Evolutionary conservation across 2,329 filamentous ascomycete species (phyloP), one percentile per base, ranked within the genome.

Genomic region (Macrophomina phaseolina): DNA sequence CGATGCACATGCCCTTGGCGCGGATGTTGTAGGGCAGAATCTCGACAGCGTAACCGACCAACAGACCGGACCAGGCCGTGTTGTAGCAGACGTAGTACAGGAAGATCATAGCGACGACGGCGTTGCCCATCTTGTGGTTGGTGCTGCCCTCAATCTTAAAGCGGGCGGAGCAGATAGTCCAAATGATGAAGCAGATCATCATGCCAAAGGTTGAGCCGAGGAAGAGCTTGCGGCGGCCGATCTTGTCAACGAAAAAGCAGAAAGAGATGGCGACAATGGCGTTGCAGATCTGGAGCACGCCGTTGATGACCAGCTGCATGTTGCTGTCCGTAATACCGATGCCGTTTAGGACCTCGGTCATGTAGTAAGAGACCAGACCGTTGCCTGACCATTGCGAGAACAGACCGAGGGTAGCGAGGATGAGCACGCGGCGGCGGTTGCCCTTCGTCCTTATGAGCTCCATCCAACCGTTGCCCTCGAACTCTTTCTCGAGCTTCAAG

Each of bases 341-440:
- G 58, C 84, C 84, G 48, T 83, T 79, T 77, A 89, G 89, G 69
- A 91, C 83, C 66, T 84, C 81, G 67, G 87, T 85, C 72, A 89
- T 87, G 75, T 90, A 90, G 78, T 90, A 90, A 69, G 84, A 87
- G 73, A 91, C 87, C 1, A 91, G 78, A 18, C 86, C 88, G 73
- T 90, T 91, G 52, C 89, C 89, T 63, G 85, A 87, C 78, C 89
- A 90, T 76, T 91, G 88, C 1, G 87, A 89, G 73, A 90, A 89
- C 70, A 90, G 78, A 72, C 87, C 89, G 18, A 91, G 81, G 0
- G 86, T 89, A 49, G 89, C 76, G 49, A 90, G 81, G 65, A 91
- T 85, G 56, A 85, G 81, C 52, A 91, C 79, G 11, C 89, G 83
- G 81, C 88, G 88, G 63, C 87, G 82, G 80, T 91, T 90, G 34